A percentile compares a stretch with the other conserved stretches of the same genome.
Conservation (phyloP, 176 grass and related monocot genomes). For the Zea luxurians region DNA sequence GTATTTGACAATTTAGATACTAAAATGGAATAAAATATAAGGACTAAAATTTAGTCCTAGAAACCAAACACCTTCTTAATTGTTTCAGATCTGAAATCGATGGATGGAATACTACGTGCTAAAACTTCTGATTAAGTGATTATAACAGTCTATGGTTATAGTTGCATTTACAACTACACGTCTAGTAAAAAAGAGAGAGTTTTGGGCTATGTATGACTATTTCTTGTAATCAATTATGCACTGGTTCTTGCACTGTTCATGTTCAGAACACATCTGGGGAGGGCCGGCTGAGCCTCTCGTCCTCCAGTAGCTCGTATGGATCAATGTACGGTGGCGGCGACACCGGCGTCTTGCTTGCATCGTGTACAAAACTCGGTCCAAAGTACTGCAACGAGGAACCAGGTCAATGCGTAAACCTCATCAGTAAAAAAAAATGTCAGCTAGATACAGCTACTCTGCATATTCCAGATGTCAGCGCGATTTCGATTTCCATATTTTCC, state of each 20-base stretch:
- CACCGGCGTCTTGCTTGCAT: constrained; percentile 52
- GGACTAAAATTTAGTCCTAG: too few species aligned
- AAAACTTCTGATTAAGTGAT: constrained; percentile 17
- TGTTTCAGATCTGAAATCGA: background rate
- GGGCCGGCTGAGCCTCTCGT: constrained; percentile 67
- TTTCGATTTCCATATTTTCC: background rate
- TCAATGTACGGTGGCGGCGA: constrained; percentile 67
- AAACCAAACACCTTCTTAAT: too few species aligned
- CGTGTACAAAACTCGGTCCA: constrained; percentile 76
- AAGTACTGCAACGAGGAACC: constrained; percentile 60
- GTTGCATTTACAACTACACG: constrained; percentile 46
- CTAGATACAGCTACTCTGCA: background rate
- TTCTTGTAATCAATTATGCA: background rate
- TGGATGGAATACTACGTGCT: background rate
- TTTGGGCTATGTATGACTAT: constrained; percentile 25
- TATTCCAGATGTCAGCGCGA: background rate
- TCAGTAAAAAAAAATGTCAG: background rate
- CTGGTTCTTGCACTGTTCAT: background rate
- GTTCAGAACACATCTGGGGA: constrained; percentile 47
- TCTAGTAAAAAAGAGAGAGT: constrained; percentile 23
- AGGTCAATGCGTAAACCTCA: background rate
- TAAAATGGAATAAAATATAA: too few species aligned
- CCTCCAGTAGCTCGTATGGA: constrained; percentile 85
- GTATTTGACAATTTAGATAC: too few species aligned
- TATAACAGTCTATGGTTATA: constrained; percentile 46